Percentiles rank a stretch among this genome's conserved stretches.
phyloP scores from a whole-genome alignment of 2,329 filamentous ascomycete genomes.

The Fusarium kyushuense region DNA sequence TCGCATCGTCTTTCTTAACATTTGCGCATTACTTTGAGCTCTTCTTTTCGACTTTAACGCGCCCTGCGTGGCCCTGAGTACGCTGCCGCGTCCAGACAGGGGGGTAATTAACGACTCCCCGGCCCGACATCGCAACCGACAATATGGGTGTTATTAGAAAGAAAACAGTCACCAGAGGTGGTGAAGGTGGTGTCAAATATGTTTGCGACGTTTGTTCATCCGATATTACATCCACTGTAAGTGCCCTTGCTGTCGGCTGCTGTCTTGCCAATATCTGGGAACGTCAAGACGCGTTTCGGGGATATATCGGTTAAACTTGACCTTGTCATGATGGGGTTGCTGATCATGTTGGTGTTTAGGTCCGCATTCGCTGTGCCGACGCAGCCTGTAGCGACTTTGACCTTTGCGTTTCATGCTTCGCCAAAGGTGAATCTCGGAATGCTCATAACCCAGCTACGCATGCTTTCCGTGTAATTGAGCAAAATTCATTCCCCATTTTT shows the following conservation, averaged over 20 bases:
- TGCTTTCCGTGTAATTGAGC: constrained; percentile 93
- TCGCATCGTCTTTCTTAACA: constrained; percentile 30
- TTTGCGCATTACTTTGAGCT: constrained; percentile 36
- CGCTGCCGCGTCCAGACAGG: constrained; percentile 37
- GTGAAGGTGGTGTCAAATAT: constrained; percentile 92
- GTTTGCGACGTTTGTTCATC: constrained; percentile 97
- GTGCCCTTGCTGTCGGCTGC: constrained; percentile 51
- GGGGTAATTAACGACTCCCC: constrained; percentile 47
- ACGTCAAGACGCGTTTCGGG: constrained; percentile 34
- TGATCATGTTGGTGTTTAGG: constrained; percentile 63
- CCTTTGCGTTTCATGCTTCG: constrained; percentile 95
- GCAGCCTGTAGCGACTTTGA: constrained; percentile 91
- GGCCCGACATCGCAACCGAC: constrained; percentile 44
- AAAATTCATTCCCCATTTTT: constrained; percentile 98
- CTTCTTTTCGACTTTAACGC: constrained; percentile 28
- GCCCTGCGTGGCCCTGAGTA: constrained; percentile 31
- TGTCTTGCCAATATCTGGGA: constrained; percentile 13
- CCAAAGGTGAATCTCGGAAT: constrained; percentile 81
- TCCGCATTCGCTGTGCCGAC: constrained; percentile 93
- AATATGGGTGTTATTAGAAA: constrained; percentile 95
- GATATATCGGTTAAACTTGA: constrained; percentile 45
- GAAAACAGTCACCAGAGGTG: constrained; percentile 87
- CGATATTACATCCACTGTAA: constrained; percentile 95
- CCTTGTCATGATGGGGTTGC: constrained; percentile 42
- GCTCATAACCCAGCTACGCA: constrained; percentile 90